These are phyloP conservation scores for Esteya vermicola DNA, from an alignment of 2,329 filamentous ascomycete genomes.

Conservation along the genomic window DNA sequence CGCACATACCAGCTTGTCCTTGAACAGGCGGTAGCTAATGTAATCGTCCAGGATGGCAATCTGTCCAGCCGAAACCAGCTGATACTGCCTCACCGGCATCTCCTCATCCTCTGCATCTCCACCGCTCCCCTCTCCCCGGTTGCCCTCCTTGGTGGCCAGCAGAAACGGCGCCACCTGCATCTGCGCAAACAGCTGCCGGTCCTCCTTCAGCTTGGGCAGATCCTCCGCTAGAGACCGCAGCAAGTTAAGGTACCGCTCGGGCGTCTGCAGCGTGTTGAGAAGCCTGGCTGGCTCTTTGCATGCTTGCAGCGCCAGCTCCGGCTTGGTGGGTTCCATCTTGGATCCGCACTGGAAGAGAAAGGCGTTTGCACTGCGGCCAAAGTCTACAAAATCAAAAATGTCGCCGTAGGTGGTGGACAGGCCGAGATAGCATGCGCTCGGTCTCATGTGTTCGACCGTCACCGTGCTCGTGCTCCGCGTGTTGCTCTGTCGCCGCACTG, in stretches of 20 bases:
- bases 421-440: constrained; percentile 69
- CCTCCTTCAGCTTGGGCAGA: constrained; percentile 52
- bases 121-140: constrained; percentile 20
- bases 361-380: constrained; percentile 71
- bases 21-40: constrained; percentile 78
- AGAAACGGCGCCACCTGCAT: constrained; percentile 68
- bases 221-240: constrained; percentile 70
- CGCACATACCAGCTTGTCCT: constrained; percentile 67
- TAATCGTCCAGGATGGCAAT: constrained; percentile 81
- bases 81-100: constrained; percentile 62
- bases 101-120: constrained; percentile 43
- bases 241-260: constrained; percentile 76
- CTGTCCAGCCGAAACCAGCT: constrained; percentile 55
- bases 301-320: constrained; percentile 73
- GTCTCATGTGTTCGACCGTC: constrained; percentile 42
- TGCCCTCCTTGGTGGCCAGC: constrained; percentile 66
- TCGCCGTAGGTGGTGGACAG: constrained; percentile 57
- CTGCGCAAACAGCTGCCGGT: constrained; percentile 62
- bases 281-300: constrained; percentile 72
- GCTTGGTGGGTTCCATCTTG: constrained; percentile 77
- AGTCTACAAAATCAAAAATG: constrained; percentile 96
- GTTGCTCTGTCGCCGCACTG: constrained; percentile 31
- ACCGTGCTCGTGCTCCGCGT: background rate
- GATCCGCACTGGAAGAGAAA: constrained; percentile 83
- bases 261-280: constrained; percentile 62